Base-by-base conservation (phyloP, 2,329 filamentous ascomycete species). In the Penicillium thymicola region DNA sequence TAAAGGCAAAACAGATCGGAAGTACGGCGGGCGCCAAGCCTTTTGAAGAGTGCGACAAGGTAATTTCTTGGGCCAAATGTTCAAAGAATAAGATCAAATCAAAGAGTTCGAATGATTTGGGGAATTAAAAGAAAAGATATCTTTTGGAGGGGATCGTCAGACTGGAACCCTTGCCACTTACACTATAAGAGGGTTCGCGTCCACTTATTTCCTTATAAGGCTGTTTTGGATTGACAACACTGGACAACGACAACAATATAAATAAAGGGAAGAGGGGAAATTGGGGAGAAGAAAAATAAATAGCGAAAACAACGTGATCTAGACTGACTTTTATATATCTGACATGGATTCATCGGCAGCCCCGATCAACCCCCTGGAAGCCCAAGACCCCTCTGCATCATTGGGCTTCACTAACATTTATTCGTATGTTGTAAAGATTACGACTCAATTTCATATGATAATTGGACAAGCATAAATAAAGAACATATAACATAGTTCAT, bases 1-100 rank as follows among this genome's bases (percentile, higher is more conserved):
- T 48, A 32, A 46, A 57, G 52, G 52, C 56, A 58, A 50, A 58
- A 61, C 55, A 59, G 60, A 60, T 59, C 60, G 56, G 64, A 55
- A 57, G 47, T 36, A 52, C 60, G 61, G 63, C 60, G 61, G 63
- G 34, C 52, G 63, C 63, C 62, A 64, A 64, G 63, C 40, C 57
- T 37, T 37, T 30, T 30, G 21, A 41, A 52, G 46, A 51, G 46
- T 27, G 50, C 32, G 21, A 37, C 41, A 50, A 43, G 25, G 9
- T 28, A 7, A 51, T 34, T 27, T n/a, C 14, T n/a, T n/a, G n/a
- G n/a, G 25, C 25, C 25, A 8, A 43, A 54, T 42, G 3, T 32
- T n/a, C 21, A 27, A 34, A 49, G 23, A 43, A 28, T 14, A 34
- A 27, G 21, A 50, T 38, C 18, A 40, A 32, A 6, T 49, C 4